These are phyloP conservation scores for Cyclocybe cylindracea DNA, from an alignment of 768 basidiomycete genomes.

Conservation along the genomic window DNA sequence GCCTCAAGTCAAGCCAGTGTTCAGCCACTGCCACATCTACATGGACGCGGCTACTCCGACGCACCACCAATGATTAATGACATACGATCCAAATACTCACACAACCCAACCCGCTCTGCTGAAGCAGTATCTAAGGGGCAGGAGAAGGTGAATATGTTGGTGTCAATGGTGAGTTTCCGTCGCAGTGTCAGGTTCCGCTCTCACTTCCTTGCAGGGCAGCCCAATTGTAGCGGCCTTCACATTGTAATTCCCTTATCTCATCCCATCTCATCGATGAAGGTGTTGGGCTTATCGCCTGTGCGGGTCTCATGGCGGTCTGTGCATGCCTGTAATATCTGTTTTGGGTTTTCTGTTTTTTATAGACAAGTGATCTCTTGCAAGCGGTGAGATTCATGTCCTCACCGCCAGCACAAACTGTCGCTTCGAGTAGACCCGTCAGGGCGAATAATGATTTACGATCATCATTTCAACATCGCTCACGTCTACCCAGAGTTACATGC, in stretches of 20 bases:
- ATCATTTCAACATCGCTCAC: constrained; percentile 1
- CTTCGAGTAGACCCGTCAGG: constrained; percentile 61
- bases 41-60: constrained; percentile 82
- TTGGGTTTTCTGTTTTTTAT: constrained; percentile 6
- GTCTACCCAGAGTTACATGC: constrained; percentile 47
- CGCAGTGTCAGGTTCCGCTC: no score
- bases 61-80: constrained; percentile 72
- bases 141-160: constrained; percentile 61
- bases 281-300: constrained; percentile 66
- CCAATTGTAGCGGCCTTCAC: constrained; percentile 72
- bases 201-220: constrained; percentile 34
- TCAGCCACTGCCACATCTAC: constrained; percentile 54
- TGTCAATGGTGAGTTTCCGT: constrained; percentile 65
- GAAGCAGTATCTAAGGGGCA: constrained; percentile 77
- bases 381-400: constrained; percentile 80
- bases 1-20: not conserved
- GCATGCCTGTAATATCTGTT: not conserved
- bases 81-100: constrained; percentile 65
- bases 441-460: constrained; percentile 34
- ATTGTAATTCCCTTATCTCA: constrained; percentile 69
- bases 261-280: constrained; percentile 67
- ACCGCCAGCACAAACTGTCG: constrained; percentile 66
- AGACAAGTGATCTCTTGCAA: constrained; percentile 69
- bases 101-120: constrained; percentile 81
- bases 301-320: constrained; percentile 67